Evolutionary conservation across 2,329 filamentous ascomycete species (phyloP), one percentile per base, ranked within the genome.

Genomic region (Aspergillus latus): DNA sequence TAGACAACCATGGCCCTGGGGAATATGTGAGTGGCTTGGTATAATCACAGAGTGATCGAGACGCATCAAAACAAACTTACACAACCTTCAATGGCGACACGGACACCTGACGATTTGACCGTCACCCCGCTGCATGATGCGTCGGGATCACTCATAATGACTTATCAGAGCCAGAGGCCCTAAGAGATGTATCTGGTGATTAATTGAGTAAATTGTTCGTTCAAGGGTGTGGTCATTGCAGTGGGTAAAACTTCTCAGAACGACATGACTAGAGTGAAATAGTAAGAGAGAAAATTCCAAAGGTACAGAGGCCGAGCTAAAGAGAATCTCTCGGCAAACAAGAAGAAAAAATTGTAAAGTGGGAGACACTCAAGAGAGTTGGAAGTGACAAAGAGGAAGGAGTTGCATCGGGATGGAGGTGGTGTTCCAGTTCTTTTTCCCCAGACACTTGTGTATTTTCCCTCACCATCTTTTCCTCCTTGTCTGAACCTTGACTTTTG

Each of bases 71-170:
- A 32, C 39, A 49, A 28, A 78, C 87, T 75, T 78, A 92, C 89
- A 71, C 92, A 96, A 66, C 92, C 92, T 79, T 96, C 89, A 5
- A 96, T 78, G 16, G 92, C 93, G 60, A 97, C 81, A 54, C 91
- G 86, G 58, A 96, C 54, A 9, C 60, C 56, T 7, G 62, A 36
- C 9, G 55, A 47, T 28, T 39, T 42, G 4, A 55, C 16, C 10
- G 44, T 46, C 26, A 49, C 36, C 26, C 10, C 34, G 10, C 9
- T 13, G 13, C 9, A 57, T 11, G 61, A 32, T 13, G 57, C 45
- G 28, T 39, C 43, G 3, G 59, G 21, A n/a, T 49, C 49, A 30
- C 48, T 32, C 28, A 51, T 29, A 21, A 21, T 21, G 21, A 21
- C 21, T 21, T 21, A 21, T 21, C 21, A 2, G 3, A 21, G 21